Evolutionary conservation across 2,329 filamentous ascomycete species (phyloP).

Genomic region (Ascochyta clinopodiicola): DNA sequence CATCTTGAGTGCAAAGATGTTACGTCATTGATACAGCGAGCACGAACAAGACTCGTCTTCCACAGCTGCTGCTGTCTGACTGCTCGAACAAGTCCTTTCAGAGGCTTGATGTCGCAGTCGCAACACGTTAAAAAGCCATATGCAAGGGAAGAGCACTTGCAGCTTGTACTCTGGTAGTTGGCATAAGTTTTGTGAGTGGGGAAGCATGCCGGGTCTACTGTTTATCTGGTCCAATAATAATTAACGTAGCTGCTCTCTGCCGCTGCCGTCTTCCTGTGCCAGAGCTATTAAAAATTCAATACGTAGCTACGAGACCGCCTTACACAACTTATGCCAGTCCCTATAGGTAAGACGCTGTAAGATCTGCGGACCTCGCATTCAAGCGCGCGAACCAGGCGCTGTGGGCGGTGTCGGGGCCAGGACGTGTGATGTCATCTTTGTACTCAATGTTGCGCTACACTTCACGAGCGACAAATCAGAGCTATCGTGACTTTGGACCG

Average conservation of each 20-base stretch:
- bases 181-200: too few relatives aligned
- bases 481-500: slow-evolving; percentile 14
- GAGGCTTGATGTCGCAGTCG: background rate
- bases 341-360: background rate
- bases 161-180: too few relatives aligned
- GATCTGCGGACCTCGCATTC: background rate
- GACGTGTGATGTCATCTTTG: slow-evolving; percentile 10
- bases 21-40: slow-evolving; percentile 2
- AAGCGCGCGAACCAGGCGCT: background rate
- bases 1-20: slow-evolving; percentile 3
- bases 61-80: background rate
- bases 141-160: background rate
- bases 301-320: too few relatives aligned
- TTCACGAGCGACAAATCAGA: slow-evolving; percentile 5
- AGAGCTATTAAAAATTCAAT: too few relatives aligned
- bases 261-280: too few relatives aligned
- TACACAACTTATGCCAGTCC: too few relatives aligned
- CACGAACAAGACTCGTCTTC: background rate
- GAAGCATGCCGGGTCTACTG: too few relatives aligned
- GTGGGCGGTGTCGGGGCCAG: slow-evolving; percentile 5
- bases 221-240: too few relatives aligned
- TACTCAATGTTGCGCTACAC: slow-evolving; percentile 3
- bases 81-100: background rate
- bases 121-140: background rate
- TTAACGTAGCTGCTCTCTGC: too few relatives aligned